Evolutionary conservation across 305 asterid species (phyloP), one percentile per base, ranked within the genome.

Genomic region (Fraxinus dipetala): DNA sequence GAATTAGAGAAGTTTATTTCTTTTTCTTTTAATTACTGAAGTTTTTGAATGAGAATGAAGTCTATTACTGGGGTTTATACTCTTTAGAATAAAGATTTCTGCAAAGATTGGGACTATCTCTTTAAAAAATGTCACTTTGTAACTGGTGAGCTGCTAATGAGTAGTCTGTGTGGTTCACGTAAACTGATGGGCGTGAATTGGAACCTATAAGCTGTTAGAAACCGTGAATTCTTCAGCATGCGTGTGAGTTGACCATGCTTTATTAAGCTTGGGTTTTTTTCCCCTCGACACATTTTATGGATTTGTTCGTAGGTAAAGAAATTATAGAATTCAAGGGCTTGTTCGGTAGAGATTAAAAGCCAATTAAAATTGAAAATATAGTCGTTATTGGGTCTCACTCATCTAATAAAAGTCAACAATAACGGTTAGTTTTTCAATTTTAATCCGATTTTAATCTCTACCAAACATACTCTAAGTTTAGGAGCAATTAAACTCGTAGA

Each of bases 1-100:
- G 77, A 79, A 72, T 77, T 73, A 70, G 43, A 34, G 22, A 32
- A 30, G 18, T 81, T 74, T 24, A 9, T 72, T 79, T 30, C 1
- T 16, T 28, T 69, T 13, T 65, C 7, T 65, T 26, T 65, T 26
- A 24, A 24, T 11, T 9, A 26, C 35, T 28, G 40, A 11, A 24
- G 73, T 26, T 65, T 26, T 65, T 28, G 73, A 65, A 9, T 65
- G 73, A 65, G 73, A 10, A 36, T 48, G 26, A 70, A 5, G 36
- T 48, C 35, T 24, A 10, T 24, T 14, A 14, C 14, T 43, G 26
- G 18, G 26, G 63, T 22, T 48, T 16, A 20, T 43, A 18, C 26
- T 82, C 51, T 76, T 85, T 61, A 61, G 43, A 31, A 69, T 69
- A 13, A 69, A 69, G 22, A 13, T 4, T 28, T 14, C 75, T 30